phyloP scores from a whole-genome alignment of 371 early-diverging fungal genomes.

The Mucor indicus region DNA sequence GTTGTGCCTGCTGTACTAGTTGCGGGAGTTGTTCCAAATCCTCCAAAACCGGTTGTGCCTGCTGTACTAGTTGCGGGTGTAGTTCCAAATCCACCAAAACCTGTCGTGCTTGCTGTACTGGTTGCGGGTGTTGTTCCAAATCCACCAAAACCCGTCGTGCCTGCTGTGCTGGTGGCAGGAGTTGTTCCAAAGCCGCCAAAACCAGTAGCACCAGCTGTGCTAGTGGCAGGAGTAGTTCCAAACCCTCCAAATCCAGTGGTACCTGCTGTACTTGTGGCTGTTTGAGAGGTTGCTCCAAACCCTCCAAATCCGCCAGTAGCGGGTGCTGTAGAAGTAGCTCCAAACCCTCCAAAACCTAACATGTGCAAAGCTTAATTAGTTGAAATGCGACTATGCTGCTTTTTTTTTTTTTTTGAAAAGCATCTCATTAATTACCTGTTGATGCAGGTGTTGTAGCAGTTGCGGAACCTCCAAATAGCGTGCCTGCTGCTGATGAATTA shows the following conservation, averaged over 20 bases:
- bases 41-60: neutral
- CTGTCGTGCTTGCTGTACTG: neutral
- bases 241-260: conserved; percentile 15
- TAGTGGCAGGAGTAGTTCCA: conserved; percentile 8
- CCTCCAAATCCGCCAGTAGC: conserved; percentile 6
- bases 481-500: conserved; percentile 32
- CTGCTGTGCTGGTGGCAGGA: conserved; percentile 1
- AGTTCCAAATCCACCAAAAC: conserved; percentile 1
- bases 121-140: conserved; percentile 15
- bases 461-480: conserved; percentile 36
- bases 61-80: neutral
- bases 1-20: neutral
- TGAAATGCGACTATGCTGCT: neutral
- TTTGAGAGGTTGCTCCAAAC: conserved; percentile 9
- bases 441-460: conserved; percentile 22
- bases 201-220: neutral
- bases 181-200: conserved; percentile 17
- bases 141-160: conserved; percentile 9
- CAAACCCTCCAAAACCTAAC: too few species aligned
- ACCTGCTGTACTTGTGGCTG: conserved; percentile 1
- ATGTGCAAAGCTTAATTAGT: too few species aligned
- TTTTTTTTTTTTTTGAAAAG: neutral
- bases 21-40: conserved; percentile 6
- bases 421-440: neutral
- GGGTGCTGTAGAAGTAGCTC: conserved; percentile 2